Evolutionary conservation across 352 stramenopile genomes (phyloP).

Genomic region (Phytophthora foliorum): DNA sequence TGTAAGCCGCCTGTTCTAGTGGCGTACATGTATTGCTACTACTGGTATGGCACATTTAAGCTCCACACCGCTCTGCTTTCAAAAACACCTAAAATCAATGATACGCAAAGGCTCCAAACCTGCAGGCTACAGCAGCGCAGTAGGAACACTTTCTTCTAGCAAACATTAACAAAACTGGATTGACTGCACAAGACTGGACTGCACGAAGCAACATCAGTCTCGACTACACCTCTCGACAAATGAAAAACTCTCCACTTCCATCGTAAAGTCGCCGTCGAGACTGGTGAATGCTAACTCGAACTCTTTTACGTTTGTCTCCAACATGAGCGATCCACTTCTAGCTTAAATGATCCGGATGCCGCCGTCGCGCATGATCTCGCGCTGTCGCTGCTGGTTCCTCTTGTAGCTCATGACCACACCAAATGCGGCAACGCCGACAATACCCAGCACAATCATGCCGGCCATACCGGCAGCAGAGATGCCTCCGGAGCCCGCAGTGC

Average conservation of each 20-base stretch:
- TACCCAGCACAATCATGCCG: slow-evolving; percentile 65
- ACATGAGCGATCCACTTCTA: slow-evolving; percentile 13
- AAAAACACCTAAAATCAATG: too few relatives aligned
- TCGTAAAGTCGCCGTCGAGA: slow-evolving; percentile 20
- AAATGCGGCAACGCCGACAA: slow-evolving; percentile 58
- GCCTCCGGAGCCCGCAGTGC: slow-evolving; percentile 18
- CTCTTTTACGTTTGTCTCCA: slow-evolving; percentile 24
- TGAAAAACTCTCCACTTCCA: neutral
- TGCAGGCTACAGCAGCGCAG: neutral
- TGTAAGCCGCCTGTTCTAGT: too few relatives aligned
- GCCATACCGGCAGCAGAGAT: slow-evolving; percentile 70
- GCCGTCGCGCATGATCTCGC: slow-evolving; percentile 80
- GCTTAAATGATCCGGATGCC: slow-evolving; percentile 51
- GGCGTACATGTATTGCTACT: too few relatives aligned
- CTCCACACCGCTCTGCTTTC: too few relatives aligned
- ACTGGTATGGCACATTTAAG: too few relatives aligned
- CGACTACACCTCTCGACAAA: slow-evolving; percentile 9
- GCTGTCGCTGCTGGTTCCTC: slow-evolving; percentile 82
- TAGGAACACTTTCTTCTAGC: neutral
- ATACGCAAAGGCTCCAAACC: neutral
- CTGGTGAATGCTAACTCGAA: slow-evolving; percentile 20
- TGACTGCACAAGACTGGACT: slow-evolving; percentile 35
- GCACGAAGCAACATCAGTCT: slow-evolving; percentile 13
- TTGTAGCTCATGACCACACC: slow-evolving; percentile 77
- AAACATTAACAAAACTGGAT: slow-evolving; percentile 37